Evolutionary conservation across 768 basidiomycete species (phyloP).

Genomic region (Lactarius psammicola): DNA sequence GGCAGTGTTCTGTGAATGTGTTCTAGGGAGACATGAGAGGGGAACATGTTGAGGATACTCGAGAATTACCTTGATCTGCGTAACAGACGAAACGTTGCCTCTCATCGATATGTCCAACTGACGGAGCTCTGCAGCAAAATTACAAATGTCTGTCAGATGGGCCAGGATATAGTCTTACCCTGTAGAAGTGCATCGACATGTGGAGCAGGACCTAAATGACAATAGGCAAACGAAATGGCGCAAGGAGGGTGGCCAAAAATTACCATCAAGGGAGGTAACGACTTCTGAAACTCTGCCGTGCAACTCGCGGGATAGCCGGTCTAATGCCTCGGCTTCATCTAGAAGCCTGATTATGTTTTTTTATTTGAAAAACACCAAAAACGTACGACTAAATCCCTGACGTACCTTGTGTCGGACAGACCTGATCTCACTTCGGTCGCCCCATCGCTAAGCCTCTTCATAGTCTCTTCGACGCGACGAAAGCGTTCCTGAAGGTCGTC

Average conservation of each 20-base stretch:
- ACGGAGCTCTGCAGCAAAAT: conserved; percentile 25
- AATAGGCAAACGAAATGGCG: background rate
- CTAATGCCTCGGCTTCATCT: conserved; percentile 24
- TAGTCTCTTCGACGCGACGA: conserved; percentile 38
- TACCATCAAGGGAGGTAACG: conserved; percentile 22
- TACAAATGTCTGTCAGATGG: background rate
- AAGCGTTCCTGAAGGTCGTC: conserved; percentile 52
- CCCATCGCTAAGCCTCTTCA: conserved; percentile 29
- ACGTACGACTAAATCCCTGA: background rate
- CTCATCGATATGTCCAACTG: conserved; percentile 26
- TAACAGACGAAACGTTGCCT: conserved; percentile 17
- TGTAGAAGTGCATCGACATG: conserved; percentile 52
- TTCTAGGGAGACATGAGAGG: conserved; percentile 47
- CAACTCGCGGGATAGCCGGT: conserved; percentile 21
- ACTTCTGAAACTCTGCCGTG: conserved; percentile 20
- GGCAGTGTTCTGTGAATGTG: conserved; percentile 62
- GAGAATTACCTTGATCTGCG: conserved; percentile 24
- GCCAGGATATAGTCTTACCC: conserved; percentile 39
- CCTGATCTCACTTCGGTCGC: conserved; percentile 23
- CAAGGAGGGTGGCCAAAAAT: background rate
- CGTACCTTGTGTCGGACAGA: conserved; percentile 25
- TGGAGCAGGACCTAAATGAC: conserved; percentile 42
- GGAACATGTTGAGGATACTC: background rate
- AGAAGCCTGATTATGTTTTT: conserved; percentile 9
- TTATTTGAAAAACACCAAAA: background rate